Conservation (phyloP, 148 eudicot species). For the Rhododendron simsii region DNA sequence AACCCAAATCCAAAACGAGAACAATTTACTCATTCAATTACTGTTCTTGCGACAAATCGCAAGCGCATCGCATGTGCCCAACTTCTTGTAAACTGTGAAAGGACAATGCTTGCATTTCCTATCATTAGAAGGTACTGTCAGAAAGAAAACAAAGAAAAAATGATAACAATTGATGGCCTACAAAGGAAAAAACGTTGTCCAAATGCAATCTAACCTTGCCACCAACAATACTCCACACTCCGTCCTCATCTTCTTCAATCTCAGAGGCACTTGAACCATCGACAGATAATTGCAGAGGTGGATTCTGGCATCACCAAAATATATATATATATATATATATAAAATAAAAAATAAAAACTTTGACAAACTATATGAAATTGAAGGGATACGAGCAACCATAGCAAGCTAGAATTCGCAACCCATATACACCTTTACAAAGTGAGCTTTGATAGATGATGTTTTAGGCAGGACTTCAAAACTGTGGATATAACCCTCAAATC, state of each 20-base stretch:
- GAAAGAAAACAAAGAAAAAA: no score
- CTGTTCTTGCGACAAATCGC: no score
- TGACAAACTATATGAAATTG: not conserved
- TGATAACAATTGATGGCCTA: not conserved
- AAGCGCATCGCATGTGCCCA: no score
- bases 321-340: no score
- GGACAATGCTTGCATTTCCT: not conserved
- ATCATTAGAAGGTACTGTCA: not conserved
- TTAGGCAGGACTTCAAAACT: constrained; percentile 37
- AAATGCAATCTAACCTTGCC: constrained; percentile 54
- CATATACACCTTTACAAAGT: constrained; percentile 49
- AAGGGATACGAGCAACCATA: constrained; percentile 9
- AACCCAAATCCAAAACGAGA: no score
- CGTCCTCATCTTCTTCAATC: constrained; percentile 62
- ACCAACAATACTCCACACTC: constrained; percentile 79
- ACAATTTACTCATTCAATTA: not conserved
- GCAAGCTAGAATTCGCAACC: constrained; percentile 1
- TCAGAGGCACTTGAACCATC: constrained; percentile 57
- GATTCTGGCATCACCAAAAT: constrained; percentile 48
- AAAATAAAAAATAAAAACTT: no score
- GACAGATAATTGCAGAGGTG: constrained; percentile 53
- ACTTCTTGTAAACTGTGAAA: not conserved
- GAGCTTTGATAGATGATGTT: constrained; percentile 33
- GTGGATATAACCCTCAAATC: constrained; percentile 50
- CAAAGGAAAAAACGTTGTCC: constrained; percentile 2